Percentiles rank a stretch among this genome's conserved stretches.
These are phyloP conservation scores for Myxozyma vanderwaltii DNA, from an alignment of 805 yeast genomes.

Conservation along the genomic window DNA sequence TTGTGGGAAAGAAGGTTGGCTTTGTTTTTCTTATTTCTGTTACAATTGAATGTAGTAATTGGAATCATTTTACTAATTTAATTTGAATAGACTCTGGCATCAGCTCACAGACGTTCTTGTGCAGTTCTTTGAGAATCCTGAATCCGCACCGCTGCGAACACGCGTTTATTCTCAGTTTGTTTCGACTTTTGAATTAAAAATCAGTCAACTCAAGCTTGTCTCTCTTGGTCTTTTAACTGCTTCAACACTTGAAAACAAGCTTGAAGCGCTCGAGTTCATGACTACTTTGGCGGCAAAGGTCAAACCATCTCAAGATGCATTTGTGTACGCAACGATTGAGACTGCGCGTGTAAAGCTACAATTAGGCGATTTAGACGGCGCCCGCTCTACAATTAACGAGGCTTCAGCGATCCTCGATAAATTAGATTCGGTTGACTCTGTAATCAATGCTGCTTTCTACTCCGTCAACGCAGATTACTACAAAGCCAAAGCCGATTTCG, in stretches of 20 bases:
- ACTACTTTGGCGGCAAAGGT: conserved; percentile 50
- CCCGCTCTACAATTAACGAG: conserved; percentile 68
- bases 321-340: conserved; percentile 64
- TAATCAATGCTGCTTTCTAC: conserved; percentile 80
- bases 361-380: conserved; percentile 56
- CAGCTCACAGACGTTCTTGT: conserved; percentile 75
- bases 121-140: conserved; percentile 60
- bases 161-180: conserved; percentile 74
- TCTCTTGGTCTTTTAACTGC: conserved; percentile 66
- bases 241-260: conserved; percentile 46
- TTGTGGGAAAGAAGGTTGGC: conserved; percentile 73
- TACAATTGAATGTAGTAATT: background rate
- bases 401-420: conserved; percentile 57
- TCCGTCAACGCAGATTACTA: conserved; percentile 75
- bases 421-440: conserved; percentile 57
- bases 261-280: conserved; percentile 57
- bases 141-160: conserved; percentile 58
- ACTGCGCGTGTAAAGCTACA: conserved; percentile 70
- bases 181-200: conserved; percentile 61
- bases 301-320: conserved; percentile 54
- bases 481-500: conserved; percentile 76
- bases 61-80: background rate
- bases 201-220: conserved; percentile 78
- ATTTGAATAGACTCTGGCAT: conserved; percentile 66
- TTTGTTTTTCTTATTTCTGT: conserved; percentile 2